Percentiles rank a stretch among this genome's conserved stretches.
These are phyloP conservation scores for Fusarium concolor DNA, from an alignment of 2,329 filamentous ascomycete species.

Conservation along the genomic window DNA sequence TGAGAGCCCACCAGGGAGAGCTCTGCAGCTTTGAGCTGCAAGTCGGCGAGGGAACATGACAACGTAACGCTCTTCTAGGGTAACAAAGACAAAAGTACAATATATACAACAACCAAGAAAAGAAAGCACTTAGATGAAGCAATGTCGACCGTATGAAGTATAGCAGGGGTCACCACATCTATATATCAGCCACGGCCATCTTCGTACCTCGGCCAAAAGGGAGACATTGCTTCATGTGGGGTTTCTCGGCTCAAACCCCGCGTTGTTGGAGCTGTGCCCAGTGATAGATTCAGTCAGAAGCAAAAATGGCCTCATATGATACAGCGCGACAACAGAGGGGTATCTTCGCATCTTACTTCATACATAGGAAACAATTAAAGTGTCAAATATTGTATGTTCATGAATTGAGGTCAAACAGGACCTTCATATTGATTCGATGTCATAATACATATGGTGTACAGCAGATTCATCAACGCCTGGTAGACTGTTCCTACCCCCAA, in stretches of 20 bases:
- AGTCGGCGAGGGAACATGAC: conserved; percentile 32
- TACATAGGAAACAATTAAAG: not conserved
- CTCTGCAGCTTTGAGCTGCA: conserved; percentile 25
- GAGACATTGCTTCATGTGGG: conserved; percentile 40
- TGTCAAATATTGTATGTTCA: not conserved
- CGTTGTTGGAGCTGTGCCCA: conserved; percentile 33
- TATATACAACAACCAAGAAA: not conserved
- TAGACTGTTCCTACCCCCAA: conserved; percentile 9
- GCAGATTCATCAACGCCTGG: conserved; percentile 24
- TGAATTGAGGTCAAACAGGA: not conserved
- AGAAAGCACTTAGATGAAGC: not conserved
- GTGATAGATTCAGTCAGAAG: conserved; percentile 35
- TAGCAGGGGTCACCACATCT: not conserved
- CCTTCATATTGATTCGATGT: not conserved
- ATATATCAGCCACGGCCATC: not conserved
- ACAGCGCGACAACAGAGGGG: not conserved
- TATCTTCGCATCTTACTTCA: not conserved
- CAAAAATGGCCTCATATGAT: conserved; percentile 20
- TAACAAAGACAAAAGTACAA: not conserved
- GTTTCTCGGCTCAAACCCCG: conserved; percentile 42
- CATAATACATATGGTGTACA: conserved; percentile 23
- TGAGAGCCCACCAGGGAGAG: conserved; percentile 8
- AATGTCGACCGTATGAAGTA: not conserved
- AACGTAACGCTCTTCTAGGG: not conserved
- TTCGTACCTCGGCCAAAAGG: conserved; percentile 46